A percentile compares a stretch with the other conserved stretches of the same genome.
phyloP scores from a whole-genome alignment of 192 early-diverging fungal genomes.

The Coemansia nantahalensis region DNA sequence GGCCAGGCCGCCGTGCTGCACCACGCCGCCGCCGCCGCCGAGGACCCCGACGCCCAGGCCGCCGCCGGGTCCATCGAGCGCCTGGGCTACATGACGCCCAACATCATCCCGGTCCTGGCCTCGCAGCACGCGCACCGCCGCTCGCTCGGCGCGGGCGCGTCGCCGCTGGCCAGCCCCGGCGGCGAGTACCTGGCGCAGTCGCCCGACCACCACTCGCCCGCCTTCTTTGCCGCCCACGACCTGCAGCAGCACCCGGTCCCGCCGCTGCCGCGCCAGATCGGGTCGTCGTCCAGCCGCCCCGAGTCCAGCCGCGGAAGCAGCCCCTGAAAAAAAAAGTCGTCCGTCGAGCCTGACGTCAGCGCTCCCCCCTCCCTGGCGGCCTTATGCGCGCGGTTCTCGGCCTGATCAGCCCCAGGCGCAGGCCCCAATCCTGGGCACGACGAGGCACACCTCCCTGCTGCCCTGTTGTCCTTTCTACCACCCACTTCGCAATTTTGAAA shows the following conservation, averaged over 20 bases:
- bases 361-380: too few relatives aligned
- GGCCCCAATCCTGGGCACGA: too few relatives aligned
- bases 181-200: slow-evolving; percentile 1
- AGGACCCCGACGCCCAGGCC: slow-evolving; percentile 34
- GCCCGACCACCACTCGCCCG: slow-evolving; percentile 4
- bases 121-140: slow-evolving; percentile 27
- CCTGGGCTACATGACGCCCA: slow-evolving; percentile 54
- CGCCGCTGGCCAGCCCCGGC: slow-evolving; percentile 17
- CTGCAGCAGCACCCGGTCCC: slow-evolving; percentile 7
- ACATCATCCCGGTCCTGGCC: slow-evolving; percentile 42
- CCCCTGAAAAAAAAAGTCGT: slow-evolving; percentile 1
- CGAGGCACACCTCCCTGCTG: too few relatives aligned
- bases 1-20: slow-evolving; percentile 36
- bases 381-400: too few relatives aligned
- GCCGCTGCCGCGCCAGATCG: slow-evolving; percentile 21
- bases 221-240: background rate
- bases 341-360: too few relatives aligned
- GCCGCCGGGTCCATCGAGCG: slow-evolving; percentile 47
- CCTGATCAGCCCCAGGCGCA: too few relatives aligned
- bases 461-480: too few relatives aligned
- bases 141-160: slow-evolving; percentile 3
- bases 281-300: slow-evolving; percentile 14
- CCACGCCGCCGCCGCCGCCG: slow-evolving; percentile 28
- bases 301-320: slow-evolving; percentile 9
- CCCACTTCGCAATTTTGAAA: too few relatives aligned